Percentiles rank a stretch among this genome's conserved stretches.
Evolutionary conservation across 768 basidiomycete species (phyloP).

Genomic region (Agaricus blazei): DNA sequence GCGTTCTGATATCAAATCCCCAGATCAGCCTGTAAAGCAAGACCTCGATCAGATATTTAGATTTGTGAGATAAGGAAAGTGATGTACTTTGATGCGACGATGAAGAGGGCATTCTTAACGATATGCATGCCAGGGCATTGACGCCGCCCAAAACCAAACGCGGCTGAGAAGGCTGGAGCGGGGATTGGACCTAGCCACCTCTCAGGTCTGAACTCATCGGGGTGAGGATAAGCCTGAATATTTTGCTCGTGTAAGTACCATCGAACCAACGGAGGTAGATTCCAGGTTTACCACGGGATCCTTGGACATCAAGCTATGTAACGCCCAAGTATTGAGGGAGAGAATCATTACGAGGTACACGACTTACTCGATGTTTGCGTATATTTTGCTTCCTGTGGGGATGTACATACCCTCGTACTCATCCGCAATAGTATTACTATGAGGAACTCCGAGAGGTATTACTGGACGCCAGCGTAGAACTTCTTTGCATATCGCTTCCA

Average conservation of each 20-base stretch:
- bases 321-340: background rate
- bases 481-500: conserved; percentile 16
- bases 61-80: background rate
- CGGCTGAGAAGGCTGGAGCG: conserved; percentile 21
- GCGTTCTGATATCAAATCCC: conserved; percentile 17
- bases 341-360: background rate
- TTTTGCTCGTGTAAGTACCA: no score
- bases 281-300: conserved; percentile 7
- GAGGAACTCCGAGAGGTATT: conserved; percentile 25
- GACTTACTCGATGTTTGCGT: conserved; percentile 20
- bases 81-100: conserved; percentile 16
- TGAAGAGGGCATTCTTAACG: conserved; percentile 20
- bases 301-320: conserved; percentile 17
- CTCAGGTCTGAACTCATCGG: conserved; percentile 18
- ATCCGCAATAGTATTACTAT: conserved; percentile 26
- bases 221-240: conserved; percentile 15
- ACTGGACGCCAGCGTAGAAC: conserved; percentile 19
- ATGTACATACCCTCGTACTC: conserved; percentile 17
- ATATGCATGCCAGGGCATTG: conserved; percentile 23
- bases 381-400: conserved; percentile 24
- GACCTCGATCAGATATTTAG: background rate
- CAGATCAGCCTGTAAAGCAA: conserved; percentile 15
- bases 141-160: conserved; percentile 22
- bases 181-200: conserved; percentile 15
- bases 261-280: no score